Conservation (phyloP, 371 early-diverging fungal species). For the Thermomucor indicae-seudaticae region DNA sequence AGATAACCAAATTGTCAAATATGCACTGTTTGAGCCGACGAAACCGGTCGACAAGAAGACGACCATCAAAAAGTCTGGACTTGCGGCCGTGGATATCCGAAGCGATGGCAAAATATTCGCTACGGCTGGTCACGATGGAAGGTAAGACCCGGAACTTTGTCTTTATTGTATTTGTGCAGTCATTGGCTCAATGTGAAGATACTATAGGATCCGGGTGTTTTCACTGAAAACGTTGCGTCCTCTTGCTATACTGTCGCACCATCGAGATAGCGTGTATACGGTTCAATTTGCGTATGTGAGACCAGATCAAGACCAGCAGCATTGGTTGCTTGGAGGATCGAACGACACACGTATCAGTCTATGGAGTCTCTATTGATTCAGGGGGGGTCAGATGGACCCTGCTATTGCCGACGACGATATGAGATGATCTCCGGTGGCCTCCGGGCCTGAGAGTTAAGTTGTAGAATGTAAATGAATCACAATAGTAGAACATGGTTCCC, state of each 20-base stretch:
- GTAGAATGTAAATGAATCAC: no score
- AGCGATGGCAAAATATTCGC: constrained; percentile 47
- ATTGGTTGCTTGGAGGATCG: constrained; percentile 39
- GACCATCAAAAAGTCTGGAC: constrained; percentile 34
- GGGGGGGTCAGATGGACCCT: no score
- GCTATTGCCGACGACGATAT: no score
- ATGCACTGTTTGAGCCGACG: constrained; percentile 17
- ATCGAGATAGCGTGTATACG: constrained; percentile 40
- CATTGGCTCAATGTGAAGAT: background rate
- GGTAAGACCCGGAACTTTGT: constrained; percentile 14
- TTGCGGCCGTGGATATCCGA: constrained; percentile 35
- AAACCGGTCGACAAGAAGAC: constrained; percentile 19
- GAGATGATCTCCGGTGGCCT: no score
- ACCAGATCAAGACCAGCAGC: constrained; percentile 6
- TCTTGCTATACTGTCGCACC: constrained; percentile 43
- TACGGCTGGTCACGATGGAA: constrained; percentile 53
- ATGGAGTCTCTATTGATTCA: constrained; percentile 47
- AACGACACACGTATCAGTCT: constrained; percentile 48
- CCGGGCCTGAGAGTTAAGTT: no score
- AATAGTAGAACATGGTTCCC: no score
- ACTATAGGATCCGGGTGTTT: constrained; percentile 48
- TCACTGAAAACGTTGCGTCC: constrained; percentile 44
- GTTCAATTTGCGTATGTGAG: constrained; percentile 19
- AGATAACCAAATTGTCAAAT: constrained; percentile 42
- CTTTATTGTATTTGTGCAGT: background rate